Conservation (phyloP, 345 rosid genomes). For the Heritiera fomes region DNA sequence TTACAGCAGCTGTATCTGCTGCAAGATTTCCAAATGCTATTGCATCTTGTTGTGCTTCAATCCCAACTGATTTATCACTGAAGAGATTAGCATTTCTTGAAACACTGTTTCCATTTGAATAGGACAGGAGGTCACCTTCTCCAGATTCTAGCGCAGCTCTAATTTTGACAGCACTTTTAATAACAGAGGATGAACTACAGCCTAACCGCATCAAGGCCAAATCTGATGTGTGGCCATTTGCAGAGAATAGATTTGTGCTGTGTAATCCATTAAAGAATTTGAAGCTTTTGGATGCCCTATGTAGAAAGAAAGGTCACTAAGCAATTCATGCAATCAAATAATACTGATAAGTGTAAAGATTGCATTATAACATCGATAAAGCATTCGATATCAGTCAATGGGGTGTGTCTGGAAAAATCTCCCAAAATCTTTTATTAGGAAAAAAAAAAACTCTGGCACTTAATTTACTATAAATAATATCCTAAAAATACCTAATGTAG, state of each 20-base stretch:
- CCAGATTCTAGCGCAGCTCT: constrained; percentile 61
- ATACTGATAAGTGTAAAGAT: background rate
- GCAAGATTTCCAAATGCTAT: constrained; percentile 45
- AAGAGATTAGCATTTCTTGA: constrained; percentile 30
- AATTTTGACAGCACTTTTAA: constrained; percentile 39
- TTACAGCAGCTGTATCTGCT: constrained; percentile 43
- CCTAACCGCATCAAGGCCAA: constrained; percentile 29
- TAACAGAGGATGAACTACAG: constrained; percentile 34
- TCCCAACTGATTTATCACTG: constrained; percentile 32
- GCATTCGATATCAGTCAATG: background rate
- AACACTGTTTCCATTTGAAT: constrained; percentile 37
- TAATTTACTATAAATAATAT: background rate
- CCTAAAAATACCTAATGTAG: background rate
- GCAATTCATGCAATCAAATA: background rate
- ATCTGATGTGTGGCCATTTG: constrained; percentile 32
- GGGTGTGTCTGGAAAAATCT: background rate
- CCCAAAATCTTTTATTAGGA: background rate
- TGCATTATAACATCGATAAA: background rate
- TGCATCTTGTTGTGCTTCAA: constrained; percentile 41
- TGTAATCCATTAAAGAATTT: constrained; percentile 46
- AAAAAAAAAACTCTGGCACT: background rate
- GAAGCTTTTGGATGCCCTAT: constrained; percentile 44
- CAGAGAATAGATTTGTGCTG: constrained; percentile 25
- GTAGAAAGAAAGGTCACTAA: constrained; percentile 25
- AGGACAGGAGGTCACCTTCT: constrained; percentile 56